These are phyloP conservation scores for Paramarasmius palmivorus DNA, from an alignment of 1,284 basidiomycete genomes.

Conservation along the genomic window DNA sequence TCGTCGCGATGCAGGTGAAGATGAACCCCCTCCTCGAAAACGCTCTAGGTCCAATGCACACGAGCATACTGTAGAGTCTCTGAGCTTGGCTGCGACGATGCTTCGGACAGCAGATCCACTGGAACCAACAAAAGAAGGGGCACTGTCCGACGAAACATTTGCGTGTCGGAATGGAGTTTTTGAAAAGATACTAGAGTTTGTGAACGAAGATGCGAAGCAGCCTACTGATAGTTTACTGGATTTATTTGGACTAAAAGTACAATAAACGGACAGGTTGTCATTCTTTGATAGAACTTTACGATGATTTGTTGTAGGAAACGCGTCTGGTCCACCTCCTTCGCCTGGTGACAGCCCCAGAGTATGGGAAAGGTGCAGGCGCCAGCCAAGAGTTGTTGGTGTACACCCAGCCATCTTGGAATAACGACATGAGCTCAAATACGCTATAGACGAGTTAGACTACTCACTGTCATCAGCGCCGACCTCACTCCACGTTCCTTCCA, in stretches of 20 bases:
- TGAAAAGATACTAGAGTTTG: slow-evolving; percentile 62
- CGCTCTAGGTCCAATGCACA: slow-evolving; percentile 37
- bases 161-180: slow-evolving; percentile 68
- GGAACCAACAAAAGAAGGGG: slow-evolving; percentile 22
- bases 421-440: background rate
- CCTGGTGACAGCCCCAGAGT: slow-evolving; percentile 31
- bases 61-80: slow-evolving; percentile 24
- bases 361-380: slow-evolving; percentile 42
- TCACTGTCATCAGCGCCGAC: slow-evolving; percentile 47
- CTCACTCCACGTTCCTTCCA: slow-evolving; percentile 54
- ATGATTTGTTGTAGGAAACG: slow-evolving; percentile 8
- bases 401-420: slow-evolving; percentile 65
- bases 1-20: slow-evolving; percentile 13
- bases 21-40: slow-evolving; percentile 34
- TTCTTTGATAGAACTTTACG: too few relatives aligned
- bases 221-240: slow-evolving; percentile 59
- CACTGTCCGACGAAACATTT: slow-evolving; percentile 42
- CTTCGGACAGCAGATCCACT: slow-evolving; percentile 27
- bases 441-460: slow-evolving; percentile 2
- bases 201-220: slow-evolving; percentile 63
- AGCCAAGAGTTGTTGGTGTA: slow-evolving; percentile 77
- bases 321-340: slow-evolving; percentile 14
- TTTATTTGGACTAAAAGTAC: slow-evolving; percentile 42
- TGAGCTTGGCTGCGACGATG: slow-evolving; percentile 34
- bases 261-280: background rate